phyloP scores from a whole-genome alignment of 192 early-diverging fungal genomes.

The Dissophora globulifera region DNA sequence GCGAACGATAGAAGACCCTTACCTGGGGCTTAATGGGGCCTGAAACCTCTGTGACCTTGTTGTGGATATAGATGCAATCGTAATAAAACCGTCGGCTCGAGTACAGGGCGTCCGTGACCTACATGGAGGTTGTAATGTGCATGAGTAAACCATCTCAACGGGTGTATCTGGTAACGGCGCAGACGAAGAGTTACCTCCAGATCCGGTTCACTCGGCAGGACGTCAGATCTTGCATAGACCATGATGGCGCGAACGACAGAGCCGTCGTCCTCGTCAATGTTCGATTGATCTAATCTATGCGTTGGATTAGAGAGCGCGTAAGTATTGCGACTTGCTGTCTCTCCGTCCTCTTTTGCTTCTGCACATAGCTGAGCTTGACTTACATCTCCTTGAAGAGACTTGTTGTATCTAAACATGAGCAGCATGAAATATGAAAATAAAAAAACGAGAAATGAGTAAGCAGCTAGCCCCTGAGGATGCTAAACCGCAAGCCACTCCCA shows the following conservation, averaged over 20 bases:
- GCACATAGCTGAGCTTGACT: neutral
- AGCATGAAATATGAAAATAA: too few relatives aligned
- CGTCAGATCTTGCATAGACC: slow-evolving; percentile 45
- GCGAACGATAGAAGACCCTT: neutral
- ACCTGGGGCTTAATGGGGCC: slow-evolving; percentile 49
- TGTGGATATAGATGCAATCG: slow-evolving; percentile 49
- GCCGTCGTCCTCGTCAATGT: slow-evolving; percentile 18
- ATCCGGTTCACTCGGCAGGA: slow-evolving; percentile 32
- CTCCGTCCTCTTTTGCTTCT: neutral
- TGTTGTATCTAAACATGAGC: slow-evolving; percentile 14
- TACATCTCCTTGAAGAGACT: slow-evolving; percentile 40
- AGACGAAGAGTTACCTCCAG: slow-evolving; percentile 24
- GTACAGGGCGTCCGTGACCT: slow-evolving; percentile 21
- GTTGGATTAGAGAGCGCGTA: neutral
- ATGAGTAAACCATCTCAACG: too few relatives aligned
- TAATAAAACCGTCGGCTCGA: slow-evolving; percentile 17
- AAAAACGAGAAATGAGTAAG: too few relatives aligned
- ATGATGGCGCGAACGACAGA: slow-evolving; percentile 26
- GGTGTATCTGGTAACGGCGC: too few relatives aligned
- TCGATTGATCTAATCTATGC: slow-evolving; percentile 13
- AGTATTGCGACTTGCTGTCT: neutral
- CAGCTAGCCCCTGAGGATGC: too few relatives aligned
- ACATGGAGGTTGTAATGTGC: too few relatives aligned
- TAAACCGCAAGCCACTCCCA: too few relatives aligned
- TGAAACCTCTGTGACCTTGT: slow-evolving; percentile 20